Percentiles rank a stretch among this genome's conserved stretches.
Conservation (phyloP, 441 rosid species). For the Rhodomyrtus psidioides region DNA sequence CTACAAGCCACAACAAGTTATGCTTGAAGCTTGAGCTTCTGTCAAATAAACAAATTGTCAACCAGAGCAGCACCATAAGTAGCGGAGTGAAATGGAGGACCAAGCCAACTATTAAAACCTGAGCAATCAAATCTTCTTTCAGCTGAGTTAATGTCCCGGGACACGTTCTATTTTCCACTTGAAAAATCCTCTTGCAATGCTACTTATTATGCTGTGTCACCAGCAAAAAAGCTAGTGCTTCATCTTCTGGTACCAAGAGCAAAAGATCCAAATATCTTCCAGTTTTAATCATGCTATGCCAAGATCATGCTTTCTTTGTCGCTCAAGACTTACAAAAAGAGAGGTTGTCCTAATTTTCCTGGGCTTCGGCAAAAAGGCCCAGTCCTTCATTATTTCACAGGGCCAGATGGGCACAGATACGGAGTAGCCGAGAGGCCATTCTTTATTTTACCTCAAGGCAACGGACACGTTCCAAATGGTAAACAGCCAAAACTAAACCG, state of each 20-base stretch:
- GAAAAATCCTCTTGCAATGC: neutral
- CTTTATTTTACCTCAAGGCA: neutral
- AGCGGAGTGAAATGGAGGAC: neutral
- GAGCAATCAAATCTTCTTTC: neutral
- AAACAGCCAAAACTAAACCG: neutral
- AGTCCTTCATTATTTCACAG: neutral
- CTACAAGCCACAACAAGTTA: neutral
- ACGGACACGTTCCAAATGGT: neutral
- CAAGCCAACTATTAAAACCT: neutral
- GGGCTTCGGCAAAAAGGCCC: neutral
- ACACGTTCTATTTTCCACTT: neutral
- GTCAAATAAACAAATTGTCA: neutral
- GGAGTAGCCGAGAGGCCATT: neutral
- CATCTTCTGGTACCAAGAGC: neutral
- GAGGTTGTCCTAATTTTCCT: neutral
- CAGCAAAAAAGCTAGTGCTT: neutral
- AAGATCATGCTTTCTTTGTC: neutral
- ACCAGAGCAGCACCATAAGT: neutral
- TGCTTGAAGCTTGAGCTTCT: neutral
- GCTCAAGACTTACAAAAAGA: neutral
- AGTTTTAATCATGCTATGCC: neutral
- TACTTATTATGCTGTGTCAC: neutral
- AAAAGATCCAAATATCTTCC: neutral
- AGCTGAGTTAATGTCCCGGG: neutral
- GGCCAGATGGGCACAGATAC: neutral